phyloP scores from a whole-genome alignment of 257 asterid species.

The Datura wrightii region DNA sequence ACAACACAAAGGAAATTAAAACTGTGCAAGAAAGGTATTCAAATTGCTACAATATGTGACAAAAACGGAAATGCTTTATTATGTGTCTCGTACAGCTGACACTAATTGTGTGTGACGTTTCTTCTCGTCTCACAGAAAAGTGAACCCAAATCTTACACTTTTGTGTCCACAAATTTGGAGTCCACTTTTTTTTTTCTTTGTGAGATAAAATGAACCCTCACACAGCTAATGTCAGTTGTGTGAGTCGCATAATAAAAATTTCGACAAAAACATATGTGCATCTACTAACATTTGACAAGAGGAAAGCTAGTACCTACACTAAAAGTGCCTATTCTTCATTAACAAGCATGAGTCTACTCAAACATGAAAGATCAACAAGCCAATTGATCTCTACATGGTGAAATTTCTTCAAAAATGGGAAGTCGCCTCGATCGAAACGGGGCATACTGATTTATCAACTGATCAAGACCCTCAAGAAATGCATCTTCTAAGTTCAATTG shows the following conservation, averaged over 20 bases:
- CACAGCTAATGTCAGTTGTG: neutral
- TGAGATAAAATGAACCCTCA: neutral
- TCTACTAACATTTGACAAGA: neutral
- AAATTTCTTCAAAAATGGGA: slow-evolving; percentile 89
- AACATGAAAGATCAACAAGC: slow-evolving; percentile 63
- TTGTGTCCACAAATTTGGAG: too few relatives aligned
- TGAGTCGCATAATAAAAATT: neutral
- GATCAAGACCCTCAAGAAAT: slow-evolving; percentile 68
- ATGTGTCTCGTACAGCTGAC: neutral
- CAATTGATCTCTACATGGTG: slow-evolving; percentile 77
- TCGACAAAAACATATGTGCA: neutral
- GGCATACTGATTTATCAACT: slow-evolving; percentile 71
- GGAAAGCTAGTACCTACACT: neutral
- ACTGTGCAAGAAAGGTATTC: neutral
- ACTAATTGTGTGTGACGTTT: neutral
- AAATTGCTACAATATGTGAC: neutral
- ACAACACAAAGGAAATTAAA: neutral
- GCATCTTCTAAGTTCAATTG: slow-evolving; percentile 55
- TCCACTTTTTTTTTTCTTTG: neutral
- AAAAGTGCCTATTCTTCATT: neutral
- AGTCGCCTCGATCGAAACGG: slow-evolving; percentile 74
- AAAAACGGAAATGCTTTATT: neutral
- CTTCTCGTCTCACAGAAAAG: neutral
- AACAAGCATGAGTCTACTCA: slow-evolving; percentile 6
- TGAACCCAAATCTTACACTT: neutral